Evolutionary conservation across 2,329 filamentous ascomycete genomes (phyloP), one percentile per base, ranked within the genome.

Genomic region (Clonostachys byssicola): DNA sequence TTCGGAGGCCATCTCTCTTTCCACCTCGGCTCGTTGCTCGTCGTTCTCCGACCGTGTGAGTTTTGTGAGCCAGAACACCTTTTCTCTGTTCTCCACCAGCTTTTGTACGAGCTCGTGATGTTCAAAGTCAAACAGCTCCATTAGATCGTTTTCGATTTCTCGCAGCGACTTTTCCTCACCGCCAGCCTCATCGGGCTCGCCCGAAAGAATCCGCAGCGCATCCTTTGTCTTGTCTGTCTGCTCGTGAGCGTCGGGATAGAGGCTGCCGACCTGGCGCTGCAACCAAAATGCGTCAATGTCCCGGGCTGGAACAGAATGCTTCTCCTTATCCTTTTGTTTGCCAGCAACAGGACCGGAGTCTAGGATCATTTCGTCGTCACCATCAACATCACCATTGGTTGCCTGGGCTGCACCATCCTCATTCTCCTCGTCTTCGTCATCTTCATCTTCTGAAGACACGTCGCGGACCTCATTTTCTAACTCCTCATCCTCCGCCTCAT

Each of bases 281-380:
- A 99, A 68, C 94, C 94, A 99, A 70, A 92, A 99, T 10, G 92
- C 92, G 65, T 99, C 94, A 52, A 99, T 95, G 49, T 96, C 91
- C 54, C 92, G 85, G 43, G 89, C 89, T 16, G 88, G 77, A 48
- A 99, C 81, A 23, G 80, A 73, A 43, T 83, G 80, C 49, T 81
- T 79, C 45, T 81, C 76, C 46, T 77, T 74, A 17, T 65, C 64
- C 42, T 77, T 71, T 68, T 56, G 61, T 58, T 64, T 73, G 35
- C 71, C 68, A 47, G 69, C 69, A 34, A 77, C 51, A 16, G 58
- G 63, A 9, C 77, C 83, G 39, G 85, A 84, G 60, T 95, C 89
- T 51, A 97, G 83, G 34, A 96, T 77, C 79, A 96, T 88, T 53
- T 89, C 89, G 49, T 94, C 90, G 50, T 91, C 89, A 8, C 78